These are phyloP conservation scores for Arabidopsis hybrid DNA, from an alignment of 441 rosid genomes.

Conservation along the genomic window DNA sequence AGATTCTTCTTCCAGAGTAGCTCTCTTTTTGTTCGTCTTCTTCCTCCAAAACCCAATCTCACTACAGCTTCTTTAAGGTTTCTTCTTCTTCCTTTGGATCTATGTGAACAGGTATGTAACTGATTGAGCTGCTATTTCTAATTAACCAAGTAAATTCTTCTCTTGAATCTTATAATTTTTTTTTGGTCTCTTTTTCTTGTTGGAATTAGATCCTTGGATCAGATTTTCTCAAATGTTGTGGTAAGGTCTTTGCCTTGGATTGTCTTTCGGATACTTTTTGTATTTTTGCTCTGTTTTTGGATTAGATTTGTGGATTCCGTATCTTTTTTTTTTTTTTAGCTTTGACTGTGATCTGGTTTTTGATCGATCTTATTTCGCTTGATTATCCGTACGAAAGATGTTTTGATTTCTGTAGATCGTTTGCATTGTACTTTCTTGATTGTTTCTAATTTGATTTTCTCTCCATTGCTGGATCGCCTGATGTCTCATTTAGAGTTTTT, in stretches of 20 bases:
- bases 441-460: conserved; percentile 9
- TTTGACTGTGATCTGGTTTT: conserved; percentile 25
- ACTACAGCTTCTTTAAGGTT: conserved; percentile 15
- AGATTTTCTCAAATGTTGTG: not conserved
- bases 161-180: conserved; percentile 1
- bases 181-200: not conserved
- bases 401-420: conserved; percentile 11
- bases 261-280: not conserved
- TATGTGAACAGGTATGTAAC: conserved; percentile 32
- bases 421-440: conserved; percentile 35
- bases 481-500: conserved; percentile 12
- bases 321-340: not conserved
- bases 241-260: not conserved
- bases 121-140: not conserved
- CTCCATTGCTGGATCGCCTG: not conserved
- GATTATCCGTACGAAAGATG: not conserved
- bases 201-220: conserved; percentile 28
- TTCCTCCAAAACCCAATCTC: conserved; percentile 34
- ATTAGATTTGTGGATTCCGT: conserved; percentile 12
- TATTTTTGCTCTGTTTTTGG: conserved; percentile 27
- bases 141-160: not conserved
- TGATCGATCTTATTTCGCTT: conserved; percentile 3
- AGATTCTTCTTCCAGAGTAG: conserved; percentile 34
- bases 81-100: conserved; percentile 34
- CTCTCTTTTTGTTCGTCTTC: conserved; percentile 37